phyloP scores from a whole-genome alignment of 805 yeast genomes.

The Maudiozyma turicensis region DNA sequence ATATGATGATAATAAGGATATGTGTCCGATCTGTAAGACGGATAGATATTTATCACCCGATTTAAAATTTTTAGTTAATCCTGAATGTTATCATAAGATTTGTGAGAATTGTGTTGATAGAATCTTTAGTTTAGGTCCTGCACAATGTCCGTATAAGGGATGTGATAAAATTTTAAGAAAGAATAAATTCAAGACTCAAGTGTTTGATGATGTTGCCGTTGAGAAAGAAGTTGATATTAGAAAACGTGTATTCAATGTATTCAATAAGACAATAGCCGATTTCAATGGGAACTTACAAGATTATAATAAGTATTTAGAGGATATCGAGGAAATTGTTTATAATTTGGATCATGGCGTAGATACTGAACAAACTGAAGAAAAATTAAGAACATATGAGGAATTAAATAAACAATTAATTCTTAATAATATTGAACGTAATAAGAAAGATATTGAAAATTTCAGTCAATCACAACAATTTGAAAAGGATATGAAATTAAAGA shows the following conservation, averaged over 20 bases:
- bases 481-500: conserved; percentile 48
- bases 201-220: conserved; percentile 81
- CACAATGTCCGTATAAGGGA: conserved; percentile 89
- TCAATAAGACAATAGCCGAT: conserved; percentile 71
- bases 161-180: conserved; percentile 83
- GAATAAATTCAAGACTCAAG: conserved; percentile 83
- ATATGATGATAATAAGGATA: conserved; percentile 54
- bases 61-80: conserved; percentile 83
- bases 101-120: conserved; percentile 96
- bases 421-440: conserved; percentile 64
- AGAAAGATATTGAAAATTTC: conserved; percentile 60
- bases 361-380: conserved; percentile 56
- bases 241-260: conserved; percentile 62
- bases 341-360: conserved; percentile 65
- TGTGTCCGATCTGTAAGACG: conserved; percentile 97
- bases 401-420: conserved; percentile 66
- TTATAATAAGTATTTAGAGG: conserved; percentile 73
- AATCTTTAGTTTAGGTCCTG: conserved; percentile 88
- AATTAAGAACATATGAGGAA: conserved; percentile 57
- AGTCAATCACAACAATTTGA: conserved; percentile 58
- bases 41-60: conserved; percentile 90
- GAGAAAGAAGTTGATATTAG: conserved; percentile 91
- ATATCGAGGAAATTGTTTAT: conserved; percentile 70
- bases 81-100: conserved; percentile 96
- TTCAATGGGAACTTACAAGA: conserved; percentile 46